A percentile compares a stretch with the other conserved stretches of the same genome.
phyloP scores from a whole-genome alignment of 441 rosid genomes.

The Capsella rubella region DNA sequence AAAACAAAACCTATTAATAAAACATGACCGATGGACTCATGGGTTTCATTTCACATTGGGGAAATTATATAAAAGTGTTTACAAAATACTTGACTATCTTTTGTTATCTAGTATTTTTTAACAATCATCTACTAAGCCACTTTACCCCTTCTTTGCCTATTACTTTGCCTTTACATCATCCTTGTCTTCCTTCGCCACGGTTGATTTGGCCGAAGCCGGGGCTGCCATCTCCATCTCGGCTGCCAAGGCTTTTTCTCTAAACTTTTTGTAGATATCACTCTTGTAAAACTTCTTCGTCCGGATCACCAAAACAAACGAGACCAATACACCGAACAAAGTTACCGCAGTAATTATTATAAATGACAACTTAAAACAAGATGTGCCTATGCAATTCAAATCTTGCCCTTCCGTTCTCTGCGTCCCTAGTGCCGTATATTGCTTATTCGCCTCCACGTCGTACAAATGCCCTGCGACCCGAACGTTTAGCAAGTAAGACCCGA shows the following conservation, averaged over 20 bases:
- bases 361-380: slow-evolving; percentile 66
- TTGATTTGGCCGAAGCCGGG: background rate
- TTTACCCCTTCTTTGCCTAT: slow-evolving; percentile 26
- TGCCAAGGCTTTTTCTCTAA: slow-evolving; percentile 57
- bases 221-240: slow-evolving; percentile 57
- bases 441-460: slow-evolving; percentile 69
- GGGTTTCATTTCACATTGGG: slow-evolving; percentile 16
- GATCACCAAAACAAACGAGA: slow-evolving; percentile 64
- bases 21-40: slow-evolving; percentile 14
- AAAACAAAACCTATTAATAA: background rate
- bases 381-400: slow-evolving; percentile 63
- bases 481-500: slow-evolving; percentile 61
- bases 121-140: slow-evolving; percentile 20
- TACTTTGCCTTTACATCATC: slow-evolving; percentile 34
- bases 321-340: slow-evolving; percentile 69
- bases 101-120: slow-evolving; percentile 3
- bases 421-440: slow-evolving; percentile 58
- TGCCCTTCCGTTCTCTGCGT: slow-evolving; percentile 34
- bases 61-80: slow-evolving; percentile 17
- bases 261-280: slow-evolving; percentile 81
- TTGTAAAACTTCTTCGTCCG: slow-evolving; percentile 81
- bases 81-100: slow-evolving; percentile 16
- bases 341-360: slow-evolving; percentile 70
- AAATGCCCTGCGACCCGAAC: slow-evolving; percentile 68
- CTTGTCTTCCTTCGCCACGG: slow-evolving; percentile 24